Evolutionary conservation across 1,284 basidiomycete species (phyloP).

Genomic region (Ganoderma multipileum): DNA sequence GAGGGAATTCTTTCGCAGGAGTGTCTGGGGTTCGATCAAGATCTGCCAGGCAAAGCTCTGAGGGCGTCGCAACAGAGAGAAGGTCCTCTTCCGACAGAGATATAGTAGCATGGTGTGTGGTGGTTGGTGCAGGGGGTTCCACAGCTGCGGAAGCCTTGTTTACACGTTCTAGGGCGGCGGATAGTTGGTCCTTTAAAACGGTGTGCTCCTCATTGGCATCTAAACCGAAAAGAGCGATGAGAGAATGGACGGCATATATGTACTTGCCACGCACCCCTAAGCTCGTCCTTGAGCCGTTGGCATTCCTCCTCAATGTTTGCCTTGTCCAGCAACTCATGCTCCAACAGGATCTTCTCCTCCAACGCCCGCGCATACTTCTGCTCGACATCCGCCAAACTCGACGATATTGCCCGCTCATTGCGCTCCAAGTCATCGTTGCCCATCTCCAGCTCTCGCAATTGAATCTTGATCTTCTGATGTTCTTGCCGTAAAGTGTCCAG

Average conservation of each 20-base stretch:
- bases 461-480: conserved; percentile 79
- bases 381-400: conserved; percentile 92
- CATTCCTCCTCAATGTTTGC: conserved; percentile 90
- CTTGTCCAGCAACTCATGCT: conserved; percentile 96
- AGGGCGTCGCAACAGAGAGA: conserved; percentile 60
- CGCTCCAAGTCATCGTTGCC: conserved; percentile 96
- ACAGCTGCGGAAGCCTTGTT: conserved; percentile 34
- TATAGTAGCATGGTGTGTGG: conserved; percentile 40
- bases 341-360: conserved; percentile 96
- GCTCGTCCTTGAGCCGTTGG: conserved; percentile 92
- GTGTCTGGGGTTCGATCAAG: conserved; percentile 56
- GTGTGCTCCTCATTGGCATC: conserved; percentile 88
- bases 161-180: conserved; percentile 45
- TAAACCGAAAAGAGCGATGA: conserved; percentile 40
- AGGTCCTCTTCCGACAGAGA: conserved; percentile 59
- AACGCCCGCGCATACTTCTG: conserved; percentile 89
- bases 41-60: conserved; percentile 68
- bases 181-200: conserved; percentile 80
- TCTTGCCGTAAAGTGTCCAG: conserved; percentile 86
- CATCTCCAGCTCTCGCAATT: conserved; percentile 91
- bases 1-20: conserved; percentile 34
- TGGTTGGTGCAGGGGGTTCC: conserved; percentile 36
- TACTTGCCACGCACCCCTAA: conserved; percentile 72
- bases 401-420: conserved; percentile 90
- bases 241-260: conserved; percentile 10